phyloP scores from a whole-genome alignment of 441 rosid species.

The Pelargonium myrrhifolium region DNA sequence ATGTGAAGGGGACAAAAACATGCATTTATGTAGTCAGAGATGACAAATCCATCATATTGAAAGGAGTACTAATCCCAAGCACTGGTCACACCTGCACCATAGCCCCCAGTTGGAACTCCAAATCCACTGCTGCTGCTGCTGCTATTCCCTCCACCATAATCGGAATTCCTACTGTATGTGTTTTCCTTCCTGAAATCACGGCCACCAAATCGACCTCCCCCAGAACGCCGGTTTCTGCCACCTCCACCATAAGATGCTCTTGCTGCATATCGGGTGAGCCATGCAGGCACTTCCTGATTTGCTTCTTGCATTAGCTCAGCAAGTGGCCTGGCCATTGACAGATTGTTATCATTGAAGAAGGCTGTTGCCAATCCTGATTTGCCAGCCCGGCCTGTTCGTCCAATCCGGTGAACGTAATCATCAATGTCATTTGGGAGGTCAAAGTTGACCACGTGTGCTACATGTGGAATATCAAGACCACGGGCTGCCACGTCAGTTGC shows the following conservation, averaged over 20 bases:
- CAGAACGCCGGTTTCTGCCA: slow-evolving; percentile 58
- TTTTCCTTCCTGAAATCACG: slow-evolving; percentile 64
- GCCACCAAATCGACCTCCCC: slow-evolving; percentile 64
- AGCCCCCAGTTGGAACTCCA: slow-evolving; percentile 46
- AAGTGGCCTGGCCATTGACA: slow-evolving; percentile 61
- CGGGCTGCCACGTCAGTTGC: slow-evolving; percentile 96
- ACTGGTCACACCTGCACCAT: slow-evolving; percentile 53
- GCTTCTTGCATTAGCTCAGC: slow-evolving; percentile 84
- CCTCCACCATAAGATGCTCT: slow-evolving; percentile 53
- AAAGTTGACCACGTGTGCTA: slow-evolving; percentile 86
- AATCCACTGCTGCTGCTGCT: slow-evolving; percentile 25
- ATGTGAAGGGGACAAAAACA: slow-evolving; percentile 13
- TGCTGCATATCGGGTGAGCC: slow-evolving; percentile 69
- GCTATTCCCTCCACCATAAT: slow-evolving; percentile 40
- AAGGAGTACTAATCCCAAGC: slow-evolving; percentile 66
- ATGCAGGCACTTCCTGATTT: slow-evolving; percentile 88
- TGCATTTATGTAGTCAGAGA: slow-evolving; percentile 13
- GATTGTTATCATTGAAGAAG: slow-evolving; percentile 76
- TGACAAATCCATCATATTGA: slow-evolving; percentile 14
- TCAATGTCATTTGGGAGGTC: slow-evolving; percentile 95
- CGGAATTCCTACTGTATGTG: slow-evolving; percentile 33
- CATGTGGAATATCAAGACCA: slow-evolving; percentile 90
- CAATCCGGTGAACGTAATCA: slow-evolving; percentile 93
- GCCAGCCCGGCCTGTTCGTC: slow-evolving; percentile 92
- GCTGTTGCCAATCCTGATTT: slow-evolving; percentile 86